These are phyloP conservation scores for Pascua guehoae DNA, from an alignment of 1,284 basidiomycete genomes.

Conservation along the genomic window DNA sequence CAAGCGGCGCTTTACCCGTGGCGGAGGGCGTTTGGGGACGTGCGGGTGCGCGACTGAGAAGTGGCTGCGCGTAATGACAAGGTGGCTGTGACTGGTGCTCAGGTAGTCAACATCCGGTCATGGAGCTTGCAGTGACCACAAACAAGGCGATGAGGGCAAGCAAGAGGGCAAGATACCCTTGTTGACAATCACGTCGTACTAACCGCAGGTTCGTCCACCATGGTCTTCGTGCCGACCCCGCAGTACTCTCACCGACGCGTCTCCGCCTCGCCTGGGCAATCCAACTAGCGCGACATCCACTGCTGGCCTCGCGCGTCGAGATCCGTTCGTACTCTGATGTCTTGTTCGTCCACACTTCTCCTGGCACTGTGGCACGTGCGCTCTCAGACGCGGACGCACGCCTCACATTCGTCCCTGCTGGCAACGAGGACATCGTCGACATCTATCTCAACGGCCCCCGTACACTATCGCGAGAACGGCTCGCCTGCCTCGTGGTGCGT, in stretches of 20 bases:
- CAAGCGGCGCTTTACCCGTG: too few species aligned
- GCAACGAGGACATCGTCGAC: conserved; percentile 5
- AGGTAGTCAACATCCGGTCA: too few species aligned
- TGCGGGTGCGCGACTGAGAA: not conserved
- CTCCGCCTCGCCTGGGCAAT: conserved; percentile 65
- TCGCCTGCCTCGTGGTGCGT: conserved; percentile 62
- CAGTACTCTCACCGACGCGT: conserved; percentile 53
- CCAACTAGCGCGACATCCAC: conserved; percentile 59
- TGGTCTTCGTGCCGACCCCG: conserved; percentile 56
- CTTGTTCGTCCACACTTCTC: conserved; percentile 58
- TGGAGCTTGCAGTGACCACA: too few species aligned
- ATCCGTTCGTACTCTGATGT: conserved; percentile 57
- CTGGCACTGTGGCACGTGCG: conserved; percentile 11
- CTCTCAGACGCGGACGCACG: conserved; percentile 16
- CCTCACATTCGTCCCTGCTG: conserved; percentile 9
- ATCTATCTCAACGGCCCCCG: conserved; percentile 6
- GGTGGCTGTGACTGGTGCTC: too few species aligned
- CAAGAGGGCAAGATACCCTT: not conserved
- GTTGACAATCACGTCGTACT: not conserved
- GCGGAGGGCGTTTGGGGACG: not conserved
- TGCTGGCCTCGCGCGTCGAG: conserved; percentile 59
- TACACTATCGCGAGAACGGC: conserved; percentile 60
- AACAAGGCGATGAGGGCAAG: too few species aligned
- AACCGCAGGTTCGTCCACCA: conserved; percentile 55
- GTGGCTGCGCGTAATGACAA: too few species aligned